Conservation (phyloP, 2,329 filamentous ascomycete species). For the Aspergillaceae sp. region DNA sequence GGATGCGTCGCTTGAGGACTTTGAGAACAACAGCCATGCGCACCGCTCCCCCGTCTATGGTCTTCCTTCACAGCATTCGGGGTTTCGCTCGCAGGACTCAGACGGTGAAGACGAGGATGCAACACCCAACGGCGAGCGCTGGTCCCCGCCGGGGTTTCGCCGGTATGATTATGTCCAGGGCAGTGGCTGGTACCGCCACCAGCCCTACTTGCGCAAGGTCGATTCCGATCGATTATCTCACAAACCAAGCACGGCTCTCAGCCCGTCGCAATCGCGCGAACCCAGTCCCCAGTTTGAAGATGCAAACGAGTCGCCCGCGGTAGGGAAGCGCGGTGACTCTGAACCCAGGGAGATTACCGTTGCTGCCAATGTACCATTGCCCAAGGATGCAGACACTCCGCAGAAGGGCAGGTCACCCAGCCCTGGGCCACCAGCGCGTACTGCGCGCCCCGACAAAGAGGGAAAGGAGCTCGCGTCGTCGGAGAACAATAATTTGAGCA, state of each 20-base stretch:
- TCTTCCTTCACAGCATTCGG: constrained; percentile 53
- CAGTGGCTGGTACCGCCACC: constrained; percentile 48
- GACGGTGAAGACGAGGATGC: constrained; percentile 34
- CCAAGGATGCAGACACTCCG: constrained; percentile 45
- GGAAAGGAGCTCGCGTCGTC: constrained; percentile 27
- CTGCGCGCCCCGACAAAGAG: constrained; percentile 20
- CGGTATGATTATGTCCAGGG: constrained; percentile 41
- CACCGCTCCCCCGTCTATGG: constrained; percentile 46
- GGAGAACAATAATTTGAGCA: constrained; percentile 33
- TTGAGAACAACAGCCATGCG: constrained; percentile 44
- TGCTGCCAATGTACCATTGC: constrained; percentile 49
- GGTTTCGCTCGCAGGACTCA: constrained; percentile 50
- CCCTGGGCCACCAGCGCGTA: constrained; percentile 31
- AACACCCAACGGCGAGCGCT: constrained; percentile 41
- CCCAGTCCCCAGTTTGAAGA: constrained; percentile 53
- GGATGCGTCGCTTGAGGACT: constrained; percentile 54
- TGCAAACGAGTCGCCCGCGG: constrained; percentile 38
- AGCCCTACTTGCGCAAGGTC: constrained; percentile 39
- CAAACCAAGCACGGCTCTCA: constrained; percentile 34
- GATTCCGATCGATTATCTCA: constrained; percentile 30
- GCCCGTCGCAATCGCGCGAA: constrained; percentile 47
- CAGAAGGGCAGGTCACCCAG: constrained; percentile 50
- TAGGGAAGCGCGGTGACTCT: constrained; percentile 16
- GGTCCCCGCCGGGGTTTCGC: constrained; percentile 59
- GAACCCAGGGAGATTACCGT: constrained; percentile 21